Base-by-base conservation (phyloP, 2,329 filamentous ascomycete species). In the Paraphaeosphaeria minitans region DNA sequence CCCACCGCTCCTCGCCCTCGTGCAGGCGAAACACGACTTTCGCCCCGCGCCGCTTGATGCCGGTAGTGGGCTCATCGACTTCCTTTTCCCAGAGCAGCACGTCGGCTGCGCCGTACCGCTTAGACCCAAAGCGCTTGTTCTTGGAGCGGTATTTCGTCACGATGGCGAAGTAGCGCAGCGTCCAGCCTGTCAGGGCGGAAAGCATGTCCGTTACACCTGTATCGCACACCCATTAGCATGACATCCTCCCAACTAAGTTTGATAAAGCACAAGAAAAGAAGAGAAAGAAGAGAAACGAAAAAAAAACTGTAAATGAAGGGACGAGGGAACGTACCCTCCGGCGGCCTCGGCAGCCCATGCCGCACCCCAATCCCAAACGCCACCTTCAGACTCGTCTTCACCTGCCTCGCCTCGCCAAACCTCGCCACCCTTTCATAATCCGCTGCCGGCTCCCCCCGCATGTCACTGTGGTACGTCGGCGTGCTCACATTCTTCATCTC, bases 31-130 rank as follows among this genome's bases (percentile, higher is more conserved):
- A 57, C 3, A 58, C 57, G 13, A 65, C 43, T 33, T 56, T 57
- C 16, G 56, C 55, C 4, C 47, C 33, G 21, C 49, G 56, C 35
- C 57, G 27, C 48, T 42, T 60, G 6, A 53, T 24, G 12, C 37
- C 39, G 13, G 53, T 16, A 6, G 48, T 12, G 2, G 31, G 27
- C 24, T 53, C 54, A 16, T 64, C 54, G 13, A 60, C 46, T 22
- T 60, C 56, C 24, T 56, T 66, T 45, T 66, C 61, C 63, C 63
- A 67, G 10, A 67, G 58, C 59, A 67, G 57, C 6, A 66, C 39
- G 31, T 64, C 60, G 9, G 61, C 58, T 3, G 49, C 47, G 1
- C 63, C 61, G 46, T 61, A 56, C 41, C 58, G 61, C 33, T 66
- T 66, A 3, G 55, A 53, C 0, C 59, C 55, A 14, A 60, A 54